phyloP scores from a whole-genome alignment of 2,329 filamentous ascomycete genomes.

The Monascus ruber region DNA sequence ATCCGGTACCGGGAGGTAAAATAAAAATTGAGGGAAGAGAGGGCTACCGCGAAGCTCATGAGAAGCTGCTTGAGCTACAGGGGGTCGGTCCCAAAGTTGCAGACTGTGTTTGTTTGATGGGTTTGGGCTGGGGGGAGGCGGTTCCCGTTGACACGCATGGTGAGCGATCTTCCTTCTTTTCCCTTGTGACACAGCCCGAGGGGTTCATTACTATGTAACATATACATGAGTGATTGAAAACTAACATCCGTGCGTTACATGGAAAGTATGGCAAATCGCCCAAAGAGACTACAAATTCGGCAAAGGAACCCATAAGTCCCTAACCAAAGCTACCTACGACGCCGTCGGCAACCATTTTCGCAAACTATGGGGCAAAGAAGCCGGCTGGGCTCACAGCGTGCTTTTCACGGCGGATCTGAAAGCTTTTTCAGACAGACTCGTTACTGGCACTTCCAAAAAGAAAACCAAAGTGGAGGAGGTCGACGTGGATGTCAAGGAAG shows the following conservation, averaged over 20 bases:
- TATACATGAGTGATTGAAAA: too few relatives aligned
- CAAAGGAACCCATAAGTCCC: constrained; percentile 66
- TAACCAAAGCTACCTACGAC: constrained; percentile 82
- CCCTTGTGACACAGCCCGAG: too few relatives aligned
- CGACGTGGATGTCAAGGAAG: constrained; percentile 11
- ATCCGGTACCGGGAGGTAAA: constrained; percentile 33
- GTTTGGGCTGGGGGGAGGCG: constrained; percentile 86
- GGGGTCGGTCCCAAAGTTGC: constrained; percentile 95
- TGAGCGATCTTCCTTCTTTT: constrained; percentile 18
- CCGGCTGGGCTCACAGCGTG: constrained; percentile 95
- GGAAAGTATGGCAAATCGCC: constrained; percentile 84
- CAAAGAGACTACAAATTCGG: constrained; percentile 92
- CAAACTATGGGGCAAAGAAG: constrained; percentile 79
- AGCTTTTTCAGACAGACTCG: constrained; percentile 62
- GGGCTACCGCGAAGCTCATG: constrained; percentile 70
- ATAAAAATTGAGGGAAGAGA: constrained; percentile 42
- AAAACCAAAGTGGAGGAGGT: constrained; percentile 12
- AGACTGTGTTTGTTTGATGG: constrained; percentile 94
- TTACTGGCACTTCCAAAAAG: constrained; percentile 21
- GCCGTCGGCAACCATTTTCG: constrained; percentile 85
- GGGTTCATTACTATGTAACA: too few relatives aligned
- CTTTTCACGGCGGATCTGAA: constrained; percentile 88
- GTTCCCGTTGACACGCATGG: constrained; percentile 92
- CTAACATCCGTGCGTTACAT: neutral
- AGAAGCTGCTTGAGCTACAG: constrained; percentile 63